phyloP scores from a whole-genome alignment of 164 flowering plant species.

The Pachysandra terminalis region DNA sequence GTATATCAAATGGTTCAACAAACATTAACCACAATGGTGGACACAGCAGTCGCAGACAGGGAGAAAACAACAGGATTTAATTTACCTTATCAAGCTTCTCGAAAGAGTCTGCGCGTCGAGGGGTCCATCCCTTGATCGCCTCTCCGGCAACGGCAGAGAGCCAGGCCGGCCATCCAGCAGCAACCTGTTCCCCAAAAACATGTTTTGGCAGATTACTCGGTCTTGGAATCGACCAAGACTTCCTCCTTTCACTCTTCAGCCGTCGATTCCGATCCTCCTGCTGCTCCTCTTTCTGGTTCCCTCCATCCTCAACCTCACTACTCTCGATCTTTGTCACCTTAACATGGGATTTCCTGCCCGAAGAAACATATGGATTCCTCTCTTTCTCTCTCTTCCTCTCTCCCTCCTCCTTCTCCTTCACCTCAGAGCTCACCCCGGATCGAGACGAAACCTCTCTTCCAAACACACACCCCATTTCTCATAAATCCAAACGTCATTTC shows the following conservation, averaged over 20 bases:
- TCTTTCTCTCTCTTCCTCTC: no score
- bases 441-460: slow-evolving; percentile 27
- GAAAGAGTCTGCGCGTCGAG: slow-evolving; percentile 44
- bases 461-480: slow-evolving; percentile 42
- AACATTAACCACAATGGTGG: no score
- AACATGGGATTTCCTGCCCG: slow-evolving; percentile 20
- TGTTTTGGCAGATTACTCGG: slow-evolving; percentile 27
- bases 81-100: slow-evolving; percentile 48
- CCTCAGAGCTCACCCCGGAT: slow-evolving; percentile 18
- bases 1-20: no score
- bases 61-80: no score
- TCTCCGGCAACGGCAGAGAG: slow-evolving; percentile 41
- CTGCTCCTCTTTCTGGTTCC: no score
- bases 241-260: no score
- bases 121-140: slow-evolving; percentile 45
- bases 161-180: slow-evolving; percentile 52
- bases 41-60: no score
- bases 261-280: no score
- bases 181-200: slow-evolving; percentile 38
- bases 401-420: slow-evolving; percentile 19
- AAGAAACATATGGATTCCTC: slow-evolving; percentile 14
- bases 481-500: slow-evolving; percentile 30
- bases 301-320: slow-evolving; percentile 6
- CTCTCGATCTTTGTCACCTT: slow-evolving; percentile 13
- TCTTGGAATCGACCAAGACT: slow-evolving; percentile 5